Conservation (phyloP, 768 basidiomycete genomes). For the Rossbeevera mucosa region DNA sequence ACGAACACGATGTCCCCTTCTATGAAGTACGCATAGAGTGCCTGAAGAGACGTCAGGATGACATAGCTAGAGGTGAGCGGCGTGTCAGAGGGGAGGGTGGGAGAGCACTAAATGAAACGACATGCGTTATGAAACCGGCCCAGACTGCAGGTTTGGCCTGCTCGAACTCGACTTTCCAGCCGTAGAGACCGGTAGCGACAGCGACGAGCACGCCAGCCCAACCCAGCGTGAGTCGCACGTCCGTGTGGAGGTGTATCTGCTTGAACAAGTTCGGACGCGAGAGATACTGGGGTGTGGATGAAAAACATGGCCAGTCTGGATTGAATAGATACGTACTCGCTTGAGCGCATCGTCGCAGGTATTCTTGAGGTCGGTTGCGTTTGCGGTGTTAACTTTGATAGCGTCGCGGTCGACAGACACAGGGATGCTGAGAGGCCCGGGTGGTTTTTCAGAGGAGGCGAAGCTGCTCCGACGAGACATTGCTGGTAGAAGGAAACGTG, state of each 20-base stretch:
- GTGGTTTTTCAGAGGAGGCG: constrained; percentile 37
- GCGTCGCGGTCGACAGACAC: constrained; percentile 44
- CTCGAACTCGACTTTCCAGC: constrained; percentile 86
- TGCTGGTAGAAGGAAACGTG: too few species aligned
- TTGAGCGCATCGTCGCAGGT: constrained; percentile 86
- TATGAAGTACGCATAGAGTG: constrained; percentile 80
- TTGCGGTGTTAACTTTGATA: constrained; percentile 60
- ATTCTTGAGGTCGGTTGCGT: constrained; percentile 57
- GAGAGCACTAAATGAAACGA: constrained; percentile 18
- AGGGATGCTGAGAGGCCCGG: constrained; percentile 50
- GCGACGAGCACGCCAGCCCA: constrained; percentile 85
- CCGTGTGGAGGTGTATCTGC: constrained; percentile 82
- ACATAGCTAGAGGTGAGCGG: constrained; percentile 53
- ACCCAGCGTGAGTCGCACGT: constrained; percentile 81
- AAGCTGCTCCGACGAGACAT: constrained; percentile 29
- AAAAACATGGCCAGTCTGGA: too few species aligned
- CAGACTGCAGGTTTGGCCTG: constrained; percentile 77
- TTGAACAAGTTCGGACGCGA: constrained; percentile 80
- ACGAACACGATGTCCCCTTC: constrained; percentile 83
- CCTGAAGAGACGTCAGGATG: constrained; percentile 63
- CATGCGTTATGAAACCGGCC: constrained; percentile 74
- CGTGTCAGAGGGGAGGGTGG: constrained; percentile 2
- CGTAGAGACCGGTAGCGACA: constrained; percentile 75
- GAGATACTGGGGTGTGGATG: constrained; percentile 55
- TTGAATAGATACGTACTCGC: constrained; percentile 76